Conservation (phyloP, 352 stramenopile genomes). For the Globisporangium canariense region DNA sequence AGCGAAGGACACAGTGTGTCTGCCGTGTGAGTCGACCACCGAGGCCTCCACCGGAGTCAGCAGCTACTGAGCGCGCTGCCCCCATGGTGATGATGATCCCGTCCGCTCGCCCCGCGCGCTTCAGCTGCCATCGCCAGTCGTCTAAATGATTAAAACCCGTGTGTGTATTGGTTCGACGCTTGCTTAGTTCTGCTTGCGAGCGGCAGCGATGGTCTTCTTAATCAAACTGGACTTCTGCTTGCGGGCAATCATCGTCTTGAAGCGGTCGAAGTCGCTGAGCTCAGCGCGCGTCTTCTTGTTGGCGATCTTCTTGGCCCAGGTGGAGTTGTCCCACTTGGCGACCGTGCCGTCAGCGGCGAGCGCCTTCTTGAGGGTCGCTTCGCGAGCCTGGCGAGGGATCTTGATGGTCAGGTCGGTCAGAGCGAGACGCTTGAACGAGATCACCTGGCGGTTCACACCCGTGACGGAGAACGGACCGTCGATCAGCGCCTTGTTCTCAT, state of each 20-base stretch:
- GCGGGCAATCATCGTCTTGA: slow-evolving; percentile 99
- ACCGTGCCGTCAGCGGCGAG: slow-evolving; percentile 84
- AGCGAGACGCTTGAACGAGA: slow-evolving; percentile 96
- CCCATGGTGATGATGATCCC: background rate
- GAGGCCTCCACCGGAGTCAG: background rate
- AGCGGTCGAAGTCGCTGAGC: slow-evolving; percentile 98
- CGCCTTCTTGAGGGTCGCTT: slow-evolving; percentile 94
- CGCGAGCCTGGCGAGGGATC: slow-evolving; percentile 92
- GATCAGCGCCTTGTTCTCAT: slow-evolving; percentile 98
- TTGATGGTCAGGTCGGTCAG: slow-evolving; percentile 97
- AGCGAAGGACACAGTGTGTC: background rate
- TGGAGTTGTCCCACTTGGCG: slow-evolving; percentile 94
- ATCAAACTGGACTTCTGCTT: slow-evolving; percentile 97
- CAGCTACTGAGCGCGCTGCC: background rate
- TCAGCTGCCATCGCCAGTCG: background rate
- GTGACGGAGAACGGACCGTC: slow-evolving; percentile 95
- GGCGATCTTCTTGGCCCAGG: slow-evolving; percentile 98
- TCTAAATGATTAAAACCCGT: slow-evolving; percentile 18
- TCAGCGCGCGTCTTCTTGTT: slow-evolving; percentile 94
- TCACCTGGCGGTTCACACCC: slow-evolving; percentile 97
- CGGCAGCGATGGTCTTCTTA: slow-evolving; percentile 84
- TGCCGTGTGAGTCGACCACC: background rate
- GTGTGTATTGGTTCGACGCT: slow-evolving; percentile 11
- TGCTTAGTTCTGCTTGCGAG: slow-evolving; percentile 69
- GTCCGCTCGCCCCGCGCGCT: background rate